These are phyloP conservation scores for Lasiodiplodia citricola DNA, from an alignment of 2,329 filamentous ascomycete genomes.

Conservation along the genomic window DNA sequence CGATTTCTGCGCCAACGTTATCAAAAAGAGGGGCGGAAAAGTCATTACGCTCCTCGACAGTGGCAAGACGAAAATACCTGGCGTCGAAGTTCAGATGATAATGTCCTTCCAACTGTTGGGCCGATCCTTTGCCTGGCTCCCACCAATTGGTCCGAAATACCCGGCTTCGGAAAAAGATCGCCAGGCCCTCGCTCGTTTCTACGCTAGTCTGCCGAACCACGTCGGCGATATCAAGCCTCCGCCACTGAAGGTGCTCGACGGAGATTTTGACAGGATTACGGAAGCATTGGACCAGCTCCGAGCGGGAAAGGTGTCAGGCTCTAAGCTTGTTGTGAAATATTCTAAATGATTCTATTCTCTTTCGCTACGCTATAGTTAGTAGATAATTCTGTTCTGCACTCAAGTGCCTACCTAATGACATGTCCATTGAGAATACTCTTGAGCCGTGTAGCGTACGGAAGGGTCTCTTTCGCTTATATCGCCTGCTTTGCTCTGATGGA, in stretches of 20 bases:
- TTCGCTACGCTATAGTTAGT: no score
- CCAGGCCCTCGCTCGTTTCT: constrained; percentile 33
- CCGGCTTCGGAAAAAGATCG: constrained; percentile 36
- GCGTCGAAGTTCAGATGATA: constrained; percentile 33
- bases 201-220: constrained; percentile 29
- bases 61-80: constrained; percentile 29
- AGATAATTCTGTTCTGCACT: no score
- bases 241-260: constrained; percentile 13
- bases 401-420: no score
- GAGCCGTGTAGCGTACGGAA: no score
- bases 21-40: constrained; percentile 35
- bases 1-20: background rate
- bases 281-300: constrained; percentile 32
- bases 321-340: constrained; percentile 29
- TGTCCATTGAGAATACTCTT: no score
- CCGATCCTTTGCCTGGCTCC: constrained; percentile 34
- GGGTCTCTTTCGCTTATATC: no score
- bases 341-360: no score
- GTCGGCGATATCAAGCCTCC: constrained; percentile 30
- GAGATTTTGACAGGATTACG: constrained; percentile 31
- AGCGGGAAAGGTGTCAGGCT: constrained; percentile 32
- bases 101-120: constrained; percentile 37
- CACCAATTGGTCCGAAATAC: constrained; percentile 37
- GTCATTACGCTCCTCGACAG: constrained; percentile 36
- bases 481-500: no score